Conservation (phyloP, 2,329 filamentous ascomycete species). For the Truncatella angustata region DNA sequence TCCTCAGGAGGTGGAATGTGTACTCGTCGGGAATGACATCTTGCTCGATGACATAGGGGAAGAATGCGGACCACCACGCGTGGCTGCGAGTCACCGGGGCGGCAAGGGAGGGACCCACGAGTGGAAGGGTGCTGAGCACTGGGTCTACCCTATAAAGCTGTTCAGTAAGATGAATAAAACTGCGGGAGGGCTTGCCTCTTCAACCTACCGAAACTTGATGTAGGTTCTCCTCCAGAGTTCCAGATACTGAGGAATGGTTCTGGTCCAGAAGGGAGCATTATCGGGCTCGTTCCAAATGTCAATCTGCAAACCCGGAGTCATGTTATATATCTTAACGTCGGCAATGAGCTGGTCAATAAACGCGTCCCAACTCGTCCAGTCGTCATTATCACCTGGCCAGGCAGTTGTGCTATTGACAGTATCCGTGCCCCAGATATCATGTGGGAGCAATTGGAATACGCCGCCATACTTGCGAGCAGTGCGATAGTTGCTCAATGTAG, state of each 20-base stretch:
- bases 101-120: not conserved
- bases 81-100: not conserved
- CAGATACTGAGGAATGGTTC: not conserved
- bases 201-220: not conserved
- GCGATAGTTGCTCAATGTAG: not conserved
- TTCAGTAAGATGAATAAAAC: not conserved
- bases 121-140: not conserved
- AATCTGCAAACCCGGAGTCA: not conserved
- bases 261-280: not conserved
- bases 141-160: not conserved
- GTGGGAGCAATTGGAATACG: not conserved
- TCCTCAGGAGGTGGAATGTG: not conserved
- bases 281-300: not conserved
- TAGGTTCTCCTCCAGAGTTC: not conserved
- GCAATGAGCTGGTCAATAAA: not conserved
- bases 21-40: not conserved
- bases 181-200: not conserved
- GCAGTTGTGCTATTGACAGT: not conserved
- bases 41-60: not conserved
- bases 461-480: not conserved
- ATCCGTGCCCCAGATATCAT: not conserved
- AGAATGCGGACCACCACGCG: not conserved
- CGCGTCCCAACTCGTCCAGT: not conserved
- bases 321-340: not conserved
- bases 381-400: not conserved